Evolutionary conservation across 805 yeast genomes (phyloP), one percentile per base, ranked within the genome.

Genomic region (Candida ortonii): DNA sequence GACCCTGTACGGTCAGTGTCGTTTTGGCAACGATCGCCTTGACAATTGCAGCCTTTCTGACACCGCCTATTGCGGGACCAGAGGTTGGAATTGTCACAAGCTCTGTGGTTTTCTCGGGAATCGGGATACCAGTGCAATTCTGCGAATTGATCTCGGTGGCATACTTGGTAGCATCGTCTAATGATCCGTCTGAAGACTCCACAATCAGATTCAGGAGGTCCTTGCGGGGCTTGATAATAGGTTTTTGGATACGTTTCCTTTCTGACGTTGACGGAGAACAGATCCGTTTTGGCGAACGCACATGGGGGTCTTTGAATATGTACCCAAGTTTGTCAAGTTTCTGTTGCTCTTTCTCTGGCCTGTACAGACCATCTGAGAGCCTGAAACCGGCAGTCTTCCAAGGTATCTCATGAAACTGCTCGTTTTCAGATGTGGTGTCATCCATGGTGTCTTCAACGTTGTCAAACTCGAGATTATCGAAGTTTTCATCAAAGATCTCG

Each of bases 61-160:
- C 46, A 3, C 64, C 62, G 22, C 47, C 53, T 9, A 50, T 47
- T 10, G 49, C 37, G 2, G 62, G 61, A 1, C 61, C 64, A 6
- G 62, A 49, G 0, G 67, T 61, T 2, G 84, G 84, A 12, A 78
- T 76, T 22, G 76, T 76, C 5, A 78, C 83, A 13, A 74, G 61
- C 49, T 78, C 84, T 37, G 73, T 70, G 2, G 64, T 61, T 35
- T 67, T 69, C 37, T 71, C 78, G 0, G 85, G 87, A 12, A 79
- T 53, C 9, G 80, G 78, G 30, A 80, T 71, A 7, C 81, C 84
- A 41, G 70, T 73, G 38, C 81, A 68, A 47, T 77, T 78, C 22
- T 72, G 66, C 0, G 84, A 69, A 51, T 80, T 80, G 37, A 80
- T 64, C 52, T 79, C 84, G 1, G 86, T 80, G 2, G 84, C 87